Evolutionary conservation across 163 green algal species (phyloP).

Genomic region (Scenedesmus sp.): DNA sequence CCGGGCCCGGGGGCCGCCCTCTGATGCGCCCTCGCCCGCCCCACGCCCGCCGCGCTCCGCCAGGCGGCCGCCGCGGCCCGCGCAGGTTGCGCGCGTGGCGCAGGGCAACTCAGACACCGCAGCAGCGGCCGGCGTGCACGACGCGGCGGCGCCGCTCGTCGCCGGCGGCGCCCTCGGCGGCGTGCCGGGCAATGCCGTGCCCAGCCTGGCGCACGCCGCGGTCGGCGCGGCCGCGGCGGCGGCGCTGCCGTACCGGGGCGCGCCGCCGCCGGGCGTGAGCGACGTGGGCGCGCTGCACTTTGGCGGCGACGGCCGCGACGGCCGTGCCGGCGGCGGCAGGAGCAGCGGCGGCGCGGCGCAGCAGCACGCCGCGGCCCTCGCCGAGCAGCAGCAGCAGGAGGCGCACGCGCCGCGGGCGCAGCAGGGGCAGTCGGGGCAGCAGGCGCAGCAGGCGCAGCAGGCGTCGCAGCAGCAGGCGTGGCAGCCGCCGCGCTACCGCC

Average conservation of each 20-base stretch:
- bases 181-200: neutral
- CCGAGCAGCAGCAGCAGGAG: conserved; percentile 24
- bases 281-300: conserved; percentile 9
- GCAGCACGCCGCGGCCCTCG: too few species aligned
- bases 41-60: too few species aligned
- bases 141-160: neutral
- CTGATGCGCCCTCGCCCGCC: too few species aligned
- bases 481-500: conserved; percentile 18
- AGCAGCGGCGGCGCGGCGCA: neutral
- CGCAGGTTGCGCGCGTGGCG: conserved; percentile 8
- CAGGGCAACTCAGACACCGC: conserved; percentile 19
- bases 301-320: neutral
- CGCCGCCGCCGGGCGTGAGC: neutral
- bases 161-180: too few species aligned
- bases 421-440: conserved; percentile 9
- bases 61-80: too few species aligned
- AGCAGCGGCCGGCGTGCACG: conserved; percentile 12
- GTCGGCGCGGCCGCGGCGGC: conserved; percentile 6
- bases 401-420: neutral
- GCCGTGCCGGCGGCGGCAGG: neutral
- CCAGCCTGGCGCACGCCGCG: neutral
- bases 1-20: too few species aligned
- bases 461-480: neutral
- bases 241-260: conserved; percentile 13
- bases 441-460: neutral